Conservation (phyloP, 495 filamentous ascomycete species). For the Trypethelium eluteriae region DNA sequence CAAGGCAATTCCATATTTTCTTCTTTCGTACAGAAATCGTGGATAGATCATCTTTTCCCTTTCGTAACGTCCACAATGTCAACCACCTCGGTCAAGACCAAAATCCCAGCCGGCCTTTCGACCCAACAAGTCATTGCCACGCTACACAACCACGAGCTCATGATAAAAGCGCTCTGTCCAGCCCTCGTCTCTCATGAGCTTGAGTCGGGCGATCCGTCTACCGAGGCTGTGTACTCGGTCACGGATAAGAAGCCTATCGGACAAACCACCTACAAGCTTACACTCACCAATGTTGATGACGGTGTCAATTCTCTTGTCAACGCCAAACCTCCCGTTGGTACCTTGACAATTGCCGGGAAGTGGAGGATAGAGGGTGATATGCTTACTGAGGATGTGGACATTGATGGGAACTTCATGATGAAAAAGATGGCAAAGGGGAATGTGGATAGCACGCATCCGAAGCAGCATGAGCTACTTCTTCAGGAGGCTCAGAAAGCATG, state of each 20-base stretch:
- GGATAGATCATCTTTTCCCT: background rate
- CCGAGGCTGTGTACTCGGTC: conserved; percentile 23
- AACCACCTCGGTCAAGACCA: conserved; percentile 28
- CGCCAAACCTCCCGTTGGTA: conserved; percentile 28
- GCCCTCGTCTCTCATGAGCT: conserved; percentile 23
- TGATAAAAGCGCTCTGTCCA: conserved; percentile 28
- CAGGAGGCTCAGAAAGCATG: conserved; percentile 16
- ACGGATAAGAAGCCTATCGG: conserved; percentile 31
- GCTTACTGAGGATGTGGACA: conserved; percentile 28
- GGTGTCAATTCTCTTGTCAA: conserved; percentile 30
- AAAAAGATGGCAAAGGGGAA: conserved; percentile 32
- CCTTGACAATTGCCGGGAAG: conserved; percentile 27
- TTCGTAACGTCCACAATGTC: conserved; percentile 17
- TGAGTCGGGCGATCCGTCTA: conserved; percentile 22
- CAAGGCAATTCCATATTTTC: background rate
- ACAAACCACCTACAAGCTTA: conserved; percentile 29
- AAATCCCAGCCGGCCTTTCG: conserved; percentile 20
- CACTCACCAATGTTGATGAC: conserved; percentile 26
- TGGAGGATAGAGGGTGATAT: conserved; percentile 25
- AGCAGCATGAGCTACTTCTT: conserved; percentile 25
- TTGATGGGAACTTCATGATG: conserved; percentile 30
- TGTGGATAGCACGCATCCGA: conserved; percentile 29
- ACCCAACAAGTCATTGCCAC: conserved; percentile 18
- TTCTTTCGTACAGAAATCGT: background rate
- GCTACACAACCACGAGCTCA: conserved; percentile 30